A percentile compares a stretch with the other conserved stretches of the same genome.
These are phyloP conservation scores for Penicillium paradoxum DNA, from an alignment of 495 filamentous ascomycete species.

Conservation along the genomic window DNA sequence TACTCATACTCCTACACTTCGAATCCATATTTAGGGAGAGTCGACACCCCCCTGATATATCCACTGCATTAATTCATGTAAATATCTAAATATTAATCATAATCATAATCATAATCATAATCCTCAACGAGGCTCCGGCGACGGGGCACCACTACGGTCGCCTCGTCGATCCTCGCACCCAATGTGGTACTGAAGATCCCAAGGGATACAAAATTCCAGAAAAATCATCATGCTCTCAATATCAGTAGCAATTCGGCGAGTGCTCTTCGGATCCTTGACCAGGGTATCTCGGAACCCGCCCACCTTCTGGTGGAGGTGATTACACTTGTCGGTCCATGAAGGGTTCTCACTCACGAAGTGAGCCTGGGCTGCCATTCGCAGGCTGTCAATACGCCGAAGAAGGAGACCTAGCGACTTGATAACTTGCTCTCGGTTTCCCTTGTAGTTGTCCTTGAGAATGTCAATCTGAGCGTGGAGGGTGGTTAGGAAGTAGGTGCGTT, in stretches of 20 bases:
- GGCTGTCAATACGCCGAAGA: background rate
- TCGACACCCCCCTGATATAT: too few species aligned
- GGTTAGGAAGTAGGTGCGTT: background rate
- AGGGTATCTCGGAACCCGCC: background rate
- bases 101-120: too few species aligned
- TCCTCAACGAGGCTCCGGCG: background rate
- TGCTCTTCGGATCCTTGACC: background rate
- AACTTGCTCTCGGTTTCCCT: background rate
- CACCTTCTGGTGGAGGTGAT: background rate
- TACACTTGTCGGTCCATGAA: background rate
- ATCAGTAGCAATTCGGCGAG: background rate
- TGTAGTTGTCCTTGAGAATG: conserved; percentile 4
- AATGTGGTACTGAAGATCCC: background rate
- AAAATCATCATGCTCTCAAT: background rate
- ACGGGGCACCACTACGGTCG: conserved; percentile 5
- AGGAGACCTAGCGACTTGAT: background rate
- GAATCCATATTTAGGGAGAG: too few species aligned
- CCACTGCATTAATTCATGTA: too few species aligned
- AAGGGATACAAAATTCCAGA: background rate
- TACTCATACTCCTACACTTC: too few species aligned
- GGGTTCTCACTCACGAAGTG: background rate
- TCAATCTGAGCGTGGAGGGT: background rate
- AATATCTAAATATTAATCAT: too few species aligned
- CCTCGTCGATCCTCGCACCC: background rate
- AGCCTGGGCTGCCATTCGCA: background rate